phyloP scores from a whole-genome alignment of 441 rosid species.

The Bruguiera hainesii region DNA sequence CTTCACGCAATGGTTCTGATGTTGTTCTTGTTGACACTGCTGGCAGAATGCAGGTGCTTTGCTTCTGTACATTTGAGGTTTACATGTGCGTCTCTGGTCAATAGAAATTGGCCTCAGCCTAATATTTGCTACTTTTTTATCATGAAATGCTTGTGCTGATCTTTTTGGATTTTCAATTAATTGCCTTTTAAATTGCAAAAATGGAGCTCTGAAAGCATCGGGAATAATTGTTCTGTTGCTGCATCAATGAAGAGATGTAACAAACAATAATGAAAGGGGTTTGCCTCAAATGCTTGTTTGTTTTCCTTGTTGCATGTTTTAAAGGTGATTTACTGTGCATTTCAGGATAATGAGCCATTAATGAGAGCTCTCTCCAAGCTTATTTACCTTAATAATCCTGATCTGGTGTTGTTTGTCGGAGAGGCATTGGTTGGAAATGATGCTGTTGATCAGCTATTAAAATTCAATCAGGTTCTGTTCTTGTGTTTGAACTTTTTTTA shows the following conservation, averaged over 20 bases:
- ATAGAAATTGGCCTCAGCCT: not conserved
- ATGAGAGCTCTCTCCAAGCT: conserved; percentile 98
- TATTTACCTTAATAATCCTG: conserved; percentile 75
- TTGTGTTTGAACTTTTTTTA: conserved; percentile 1
- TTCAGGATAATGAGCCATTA: conserved; percentile 89
- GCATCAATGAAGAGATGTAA: too few species aligned
- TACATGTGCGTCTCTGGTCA: not conserved
- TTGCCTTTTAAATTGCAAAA: too few species aligned
- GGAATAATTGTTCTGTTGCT: too few species aligned
- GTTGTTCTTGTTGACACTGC: conserved; percentile 99
- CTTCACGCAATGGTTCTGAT: conserved; percentile 76
- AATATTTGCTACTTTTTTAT: not conserved
- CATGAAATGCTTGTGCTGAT: not conserved
- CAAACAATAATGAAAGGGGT: too few species aligned
- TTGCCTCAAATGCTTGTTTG: not conserved
- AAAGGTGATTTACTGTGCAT: not conserved
- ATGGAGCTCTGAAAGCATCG: too few species aligned
- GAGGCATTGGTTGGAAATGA: conserved; percentile 99
- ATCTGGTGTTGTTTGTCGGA: conserved; percentile 94
- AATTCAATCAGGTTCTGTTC: conserved; percentile 77
- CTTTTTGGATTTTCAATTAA: not conserved
- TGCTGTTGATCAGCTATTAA: conserved; percentile 92
- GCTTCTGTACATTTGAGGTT: conserved; percentile 4
- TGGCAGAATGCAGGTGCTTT: conserved; percentile 89
- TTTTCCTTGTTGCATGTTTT: not conserved